Percentiles rank a stretch among this genome's conserved stretches.
These are phyloP conservation scores for Ceratocystis harringtonii DNA, from an alignment of 2,329 filamentous ascomycete genomes.

Conservation along the genomic window DNA sequence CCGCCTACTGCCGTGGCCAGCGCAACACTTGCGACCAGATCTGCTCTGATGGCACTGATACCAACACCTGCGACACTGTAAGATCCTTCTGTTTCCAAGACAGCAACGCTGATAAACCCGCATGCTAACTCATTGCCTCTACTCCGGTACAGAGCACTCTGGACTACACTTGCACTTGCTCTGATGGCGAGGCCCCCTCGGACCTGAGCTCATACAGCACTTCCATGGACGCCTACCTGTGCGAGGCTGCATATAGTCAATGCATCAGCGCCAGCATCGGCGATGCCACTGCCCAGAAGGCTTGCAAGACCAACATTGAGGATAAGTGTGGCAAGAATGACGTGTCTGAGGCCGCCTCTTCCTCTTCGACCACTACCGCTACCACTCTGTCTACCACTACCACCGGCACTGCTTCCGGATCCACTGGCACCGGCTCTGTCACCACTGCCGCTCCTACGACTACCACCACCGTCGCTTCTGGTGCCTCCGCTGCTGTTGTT, in stretches of 20 bases:
- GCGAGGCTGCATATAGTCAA: constrained; percentile 32
- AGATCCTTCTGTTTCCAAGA: constrained; percentile 18
- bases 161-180: constrained; percentile 35
- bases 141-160: constrained; percentile 27
- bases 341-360: constrained; percentile 18
- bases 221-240: constrained; percentile 40
- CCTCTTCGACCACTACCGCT: constrained; percentile 23
- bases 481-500: constrained; percentile 18
- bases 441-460: constrained; percentile 5
- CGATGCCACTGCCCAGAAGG: constrained; percentile 30
- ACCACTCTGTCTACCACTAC: constrained; percentile 20
- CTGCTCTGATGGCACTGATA: constrained; percentile 27
- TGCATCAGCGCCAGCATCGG: constrained; percentile 33
- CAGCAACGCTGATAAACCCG: neutral
- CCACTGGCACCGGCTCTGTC: constrained; percentile 14
- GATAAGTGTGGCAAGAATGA: constrained; percentile 33
- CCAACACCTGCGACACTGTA: constrained; percentile 35
- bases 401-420: constrained; percentile 20
- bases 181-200: constrained; percentile 32
- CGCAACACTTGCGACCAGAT: constrained; percentile 35
- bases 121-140: neutral
- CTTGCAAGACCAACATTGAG: constrained; percentile 35
- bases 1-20: constrained; percentile 38
- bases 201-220: constrained; percentile 39
- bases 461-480: constrained; percentile 12